phyloP scores from a whole-genome alignment of 305 asterid genomes.

The Petunia hybrid region DNA sequence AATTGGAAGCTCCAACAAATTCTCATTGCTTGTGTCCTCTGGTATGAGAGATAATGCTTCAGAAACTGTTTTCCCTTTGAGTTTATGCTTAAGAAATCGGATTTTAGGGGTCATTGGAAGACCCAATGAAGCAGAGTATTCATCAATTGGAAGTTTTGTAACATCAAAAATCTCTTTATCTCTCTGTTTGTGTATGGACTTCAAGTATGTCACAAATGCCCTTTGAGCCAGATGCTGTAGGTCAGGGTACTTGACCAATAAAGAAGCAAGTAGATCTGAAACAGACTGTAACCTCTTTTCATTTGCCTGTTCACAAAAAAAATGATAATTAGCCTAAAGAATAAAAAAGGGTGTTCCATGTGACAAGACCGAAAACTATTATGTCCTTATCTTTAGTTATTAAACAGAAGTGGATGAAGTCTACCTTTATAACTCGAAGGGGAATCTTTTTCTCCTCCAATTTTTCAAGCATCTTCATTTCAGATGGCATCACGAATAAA shows the following conservation, averaged over 20 bases:
- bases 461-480: conserved; percentile 79
- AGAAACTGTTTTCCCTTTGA: conserved; percentile 62
- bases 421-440: conserved; percentile 66
- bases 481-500: conserved; percentile 85
- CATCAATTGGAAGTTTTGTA: conserved; percentile 76
- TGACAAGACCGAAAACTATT: neutral
- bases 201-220: conserved; percentile 85
- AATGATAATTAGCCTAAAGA: conserved; percentile 21
- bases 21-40: conserved; percentile 45
- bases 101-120: conserved; percentile 97
- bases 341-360: conserved; percentile 9
- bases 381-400: neutral
- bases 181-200: conserved; percentile 74
- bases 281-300: conserved; percentile 76
- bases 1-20: conserved; percentile 46
- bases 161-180: conserved; percentile 94
- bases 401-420: neutral
- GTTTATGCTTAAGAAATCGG: conserved; percentile 73
- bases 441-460: conserved; percentile 90
- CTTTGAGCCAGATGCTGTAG: conserved; percentile 82
- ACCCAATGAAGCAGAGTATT: conserved; percentile 87
- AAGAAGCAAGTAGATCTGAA: conserved; percentile 77
- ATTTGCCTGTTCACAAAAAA: conserved; percentile 66
- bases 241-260: conserved; percentile 82
- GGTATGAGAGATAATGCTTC: conserved; percentile 59